Evolutionary conservation across 2,329 filamentous ascomycete species (phyloP).

Genomic region (Fusarium scirpi): DNA sequence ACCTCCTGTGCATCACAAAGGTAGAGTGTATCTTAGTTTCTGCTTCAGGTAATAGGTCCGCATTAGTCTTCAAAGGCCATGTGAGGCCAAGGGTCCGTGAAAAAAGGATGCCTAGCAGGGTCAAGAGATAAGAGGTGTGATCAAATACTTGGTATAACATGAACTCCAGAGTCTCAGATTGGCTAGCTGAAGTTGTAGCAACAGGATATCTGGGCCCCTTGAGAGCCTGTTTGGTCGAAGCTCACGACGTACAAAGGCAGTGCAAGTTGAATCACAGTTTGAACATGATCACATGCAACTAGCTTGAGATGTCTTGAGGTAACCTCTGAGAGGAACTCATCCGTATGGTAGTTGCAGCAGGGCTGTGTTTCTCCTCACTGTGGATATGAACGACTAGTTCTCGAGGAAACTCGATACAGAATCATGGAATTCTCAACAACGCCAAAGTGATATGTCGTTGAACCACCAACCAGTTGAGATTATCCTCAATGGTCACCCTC

Average conservation of each 20-base stretch:
- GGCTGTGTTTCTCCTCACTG: constrained; percentile 22
- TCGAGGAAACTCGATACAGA: constrained; percentile 5
- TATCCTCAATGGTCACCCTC: constrained; percentile 4
- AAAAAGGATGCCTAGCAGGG: constrained; percentile 14
- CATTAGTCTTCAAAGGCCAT: constrained; percentile 12
- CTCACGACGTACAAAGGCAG: constrained; percentile 25
- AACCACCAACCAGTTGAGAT: constrained; percentile 2
- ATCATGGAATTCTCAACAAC: constrained; percentile 20
- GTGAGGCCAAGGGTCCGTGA: constrained; percentile 10
- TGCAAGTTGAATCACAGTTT: constrained; percentile 23
- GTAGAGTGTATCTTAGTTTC: constrained; percentile 27
- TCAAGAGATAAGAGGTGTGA: constrained; percentile 2
- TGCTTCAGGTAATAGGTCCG: constrained; percentile 19
- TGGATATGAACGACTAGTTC: constrained; percentile 23
- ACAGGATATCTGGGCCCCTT: constrained; percentile 4
- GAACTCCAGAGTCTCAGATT: constrained; percentile 5
- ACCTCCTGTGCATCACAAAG: constrained; percentile 6
- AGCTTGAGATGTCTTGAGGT: constrained; percentile 10
- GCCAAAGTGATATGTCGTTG: constrained; percentile 8
- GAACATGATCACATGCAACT: constrained; percentile 1
- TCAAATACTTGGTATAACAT: constrained; percentile 1
- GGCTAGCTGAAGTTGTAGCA: neutral
- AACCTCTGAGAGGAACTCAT: constrained; percentile 3
- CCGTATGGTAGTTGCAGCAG: constrained; percentile 10
- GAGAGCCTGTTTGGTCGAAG: constrained; percentile 10